These are phyloP conservation scores for Blastocystis sp. DNA, from an alignment of 352 stramenopile genomes.

Conservation along the genomic window DNA sequence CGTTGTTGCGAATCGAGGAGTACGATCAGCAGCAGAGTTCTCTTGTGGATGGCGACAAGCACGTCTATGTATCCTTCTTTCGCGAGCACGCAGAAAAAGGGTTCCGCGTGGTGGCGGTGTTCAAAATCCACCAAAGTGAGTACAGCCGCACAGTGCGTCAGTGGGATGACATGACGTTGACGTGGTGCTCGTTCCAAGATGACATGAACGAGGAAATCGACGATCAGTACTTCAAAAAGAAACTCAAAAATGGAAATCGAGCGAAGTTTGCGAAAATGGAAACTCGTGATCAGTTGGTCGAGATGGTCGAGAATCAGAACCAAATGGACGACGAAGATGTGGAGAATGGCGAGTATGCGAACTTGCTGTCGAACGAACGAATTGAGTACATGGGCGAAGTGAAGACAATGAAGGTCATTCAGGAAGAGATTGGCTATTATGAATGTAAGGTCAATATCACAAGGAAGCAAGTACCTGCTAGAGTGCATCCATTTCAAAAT, in stretches of 20 bases:
- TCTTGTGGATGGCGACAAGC: conserved; percentile 52
- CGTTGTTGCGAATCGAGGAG: conserved; percentile 94
- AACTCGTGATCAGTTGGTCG: not conserved
- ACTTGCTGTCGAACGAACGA: not conserved
- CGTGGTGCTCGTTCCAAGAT: not conserved
- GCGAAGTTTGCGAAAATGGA: not conserved
- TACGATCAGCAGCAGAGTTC: not conserved
- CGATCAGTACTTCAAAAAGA: not conserved
- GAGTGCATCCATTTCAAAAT: not conserved
- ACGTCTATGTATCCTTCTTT: conserved; percentile 13
- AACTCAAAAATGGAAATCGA: not conserved
- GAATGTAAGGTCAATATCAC: not conserved
- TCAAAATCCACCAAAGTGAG: conserved; percentile 67
- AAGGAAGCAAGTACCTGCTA: not conserved
- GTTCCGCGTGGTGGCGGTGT: conserved; percentile 69
- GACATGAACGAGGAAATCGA: not conserved
- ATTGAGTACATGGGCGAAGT: conserved; percentile 21
- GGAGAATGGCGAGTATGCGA: not conserved
- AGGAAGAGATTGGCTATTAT: not conserved
- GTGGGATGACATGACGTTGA: not conserved
- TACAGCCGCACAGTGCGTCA: not conserved
- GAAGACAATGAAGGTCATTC: not conserved
- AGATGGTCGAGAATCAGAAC: not conserved
- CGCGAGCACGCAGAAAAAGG: conserved; percentile 69
- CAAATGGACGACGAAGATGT: not conserved